phyloP scores from a whole-genome alignment of 1,139 yeast genomes.

The Candida sojae region DNA sequence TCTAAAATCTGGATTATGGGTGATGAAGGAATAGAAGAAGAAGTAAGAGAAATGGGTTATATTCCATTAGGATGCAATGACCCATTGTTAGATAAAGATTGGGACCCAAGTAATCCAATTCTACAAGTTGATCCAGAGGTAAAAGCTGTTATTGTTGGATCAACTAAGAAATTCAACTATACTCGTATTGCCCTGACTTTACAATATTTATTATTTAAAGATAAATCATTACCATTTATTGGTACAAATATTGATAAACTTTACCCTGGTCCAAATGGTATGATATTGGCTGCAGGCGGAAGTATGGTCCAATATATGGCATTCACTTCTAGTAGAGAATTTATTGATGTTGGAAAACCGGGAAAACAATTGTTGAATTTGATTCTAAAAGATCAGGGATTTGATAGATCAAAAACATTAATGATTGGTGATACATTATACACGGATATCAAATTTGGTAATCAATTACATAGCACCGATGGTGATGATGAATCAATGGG shows the following conservation, averaged over 20 bases:
- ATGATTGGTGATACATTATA: slow-evolving; percentile 49
- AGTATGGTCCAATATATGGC: slow-evolving; percentile 42
- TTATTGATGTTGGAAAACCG: slow-evolving; percentile 43
- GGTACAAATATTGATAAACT: slow-evolving; percentile 45
- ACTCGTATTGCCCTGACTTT: slow-evolving; percentile 40
- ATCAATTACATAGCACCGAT: slow-evolving; percentile 36
- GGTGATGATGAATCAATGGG: slow-evolving; percentile 18
- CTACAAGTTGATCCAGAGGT: slow-evolving; percentile 44
- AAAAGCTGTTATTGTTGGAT: slow-evolving; percentile 43
- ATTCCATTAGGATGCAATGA: slow-evolving; percentile 75
- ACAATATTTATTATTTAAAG: slow-evolving; percentile 36
- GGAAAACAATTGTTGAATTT: slow-evolving; percentile 31
- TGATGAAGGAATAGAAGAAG: slow-evolving; percentile 77
- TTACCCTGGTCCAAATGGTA: slow-evolving; percentile 42
- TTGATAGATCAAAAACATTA: slow-evolving; percentile 29
- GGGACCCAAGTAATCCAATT: slow-evolving; percentile 30
- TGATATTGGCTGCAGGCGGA: slow-evolving; percentile 45
- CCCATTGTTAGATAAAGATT: slow-evolving; percentile 27
- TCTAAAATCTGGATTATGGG: slow-evolving; percentile 84
- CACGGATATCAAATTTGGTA: slow-evolving; percentile 47
- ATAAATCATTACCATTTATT: slow-evolving; percentile 37
- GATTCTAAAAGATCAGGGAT: slow-evolving; percentile 28
- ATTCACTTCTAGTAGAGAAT: slow-evolving; percentile 35
- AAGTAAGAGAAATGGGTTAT: slow-evolving; percentile 67
- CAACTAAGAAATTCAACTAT: slow-evolving; percentile 40